These are phyloP conservation scores for Annulohypoxylon stygium DNA, from an alignment of 495 filamentous ascomycete genomes.

Conservation along the genomic window DNA sequence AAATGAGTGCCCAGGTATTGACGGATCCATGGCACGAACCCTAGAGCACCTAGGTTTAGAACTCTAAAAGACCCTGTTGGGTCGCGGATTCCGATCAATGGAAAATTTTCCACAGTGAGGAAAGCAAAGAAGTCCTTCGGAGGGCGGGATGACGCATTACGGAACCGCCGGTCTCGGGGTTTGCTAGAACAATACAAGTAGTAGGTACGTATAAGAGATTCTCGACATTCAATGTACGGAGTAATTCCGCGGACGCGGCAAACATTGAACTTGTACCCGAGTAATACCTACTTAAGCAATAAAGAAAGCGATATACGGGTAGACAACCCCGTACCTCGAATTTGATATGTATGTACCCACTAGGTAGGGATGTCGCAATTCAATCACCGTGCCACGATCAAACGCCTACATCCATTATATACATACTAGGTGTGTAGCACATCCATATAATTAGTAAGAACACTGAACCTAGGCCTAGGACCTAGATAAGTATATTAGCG, in stretches of 20 bases:
- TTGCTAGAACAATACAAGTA: neutral
- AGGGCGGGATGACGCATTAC: slow-evolving; percentile 44
- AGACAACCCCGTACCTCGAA: neutral
- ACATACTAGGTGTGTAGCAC: too few relatives aligned
- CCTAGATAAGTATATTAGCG: neutral
- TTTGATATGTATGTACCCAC: neutral
- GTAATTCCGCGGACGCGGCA: slow-evolving; percentile 28
- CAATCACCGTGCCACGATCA: too few relatives aligned
- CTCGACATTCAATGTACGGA: neutral
- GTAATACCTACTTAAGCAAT: neutral
- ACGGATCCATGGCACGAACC: slow-evolving; percentile 26
- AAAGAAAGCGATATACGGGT: too few relatives aligned
- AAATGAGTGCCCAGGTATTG: slow-evolving; percentile 22
- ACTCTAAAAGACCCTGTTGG: slow-evolving; percentile 15
- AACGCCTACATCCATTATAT: too few relatives aligned
- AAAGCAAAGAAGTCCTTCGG: slow-evolving; percentile 17
- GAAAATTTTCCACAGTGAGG: slow-evolving; percentile 32
- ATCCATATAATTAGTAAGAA: too few relatives aligned
- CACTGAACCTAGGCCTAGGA: neutral
- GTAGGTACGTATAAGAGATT: neutral
- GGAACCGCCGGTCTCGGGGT: slow-evolving; percentile 44
- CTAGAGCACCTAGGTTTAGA: slow-evolving; percentile 29
- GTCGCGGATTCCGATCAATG: slow-evolving; percentile 28
- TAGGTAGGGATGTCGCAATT: too few relatives aligned
- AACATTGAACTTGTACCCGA: neutral